Evolutionary conservation across 1,284 basidiomycete genomes (phyloP).

Genomic region (Ustilago tritici): DNA sequence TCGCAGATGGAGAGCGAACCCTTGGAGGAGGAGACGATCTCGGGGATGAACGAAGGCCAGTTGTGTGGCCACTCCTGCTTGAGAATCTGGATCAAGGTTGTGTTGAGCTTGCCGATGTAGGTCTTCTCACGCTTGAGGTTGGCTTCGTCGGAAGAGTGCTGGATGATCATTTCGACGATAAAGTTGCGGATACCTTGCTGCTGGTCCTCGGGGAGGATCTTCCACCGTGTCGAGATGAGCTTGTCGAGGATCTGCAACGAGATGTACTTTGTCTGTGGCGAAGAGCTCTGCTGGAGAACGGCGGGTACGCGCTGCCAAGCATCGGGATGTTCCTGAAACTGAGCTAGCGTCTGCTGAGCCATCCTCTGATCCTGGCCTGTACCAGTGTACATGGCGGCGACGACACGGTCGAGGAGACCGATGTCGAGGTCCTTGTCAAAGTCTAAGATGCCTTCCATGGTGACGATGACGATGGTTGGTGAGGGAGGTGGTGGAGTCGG

Average conservation of each 20-base stretch:
- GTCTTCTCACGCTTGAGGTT: slow-evolving; percentile 91
- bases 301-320: slow-evolving; percentile 97
- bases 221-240: slow-evolving; percentile 94
- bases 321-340: slow-evolving; percentile 97
- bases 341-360: slow-evolving; percentile 71
- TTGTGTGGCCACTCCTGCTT: slow-evolving; percentile 99
- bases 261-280: slow-evolving; percentile 83
- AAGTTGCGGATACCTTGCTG: slow-evolving; percentile 88
- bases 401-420: slow-evolving; percentile 67
- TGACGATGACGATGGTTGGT: slow-evolving; percentile 1
- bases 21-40: slow-evolving; percentile 96
- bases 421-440: slow-evolving; percentile 68
- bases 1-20: slow-evolving; percentile 96
- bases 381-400: slow-evolving; percentile 66
- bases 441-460: slow-evolving; percentile 65
- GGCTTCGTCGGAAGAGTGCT: slow-evolving; percentile 82
- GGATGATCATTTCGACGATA: slow-evolving; percentile 91
- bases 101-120: slow-evolving; percentile 95
- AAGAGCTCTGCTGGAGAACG: slow-evolving; percentile 86
- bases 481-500: background rate
- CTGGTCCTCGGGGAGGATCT: slow-evolving; percentile 92
- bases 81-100: slow-evolving; percentile 95
- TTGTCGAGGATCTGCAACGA: slow-evolving; percentile 71
- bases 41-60: slow-evolving; percentile 98
- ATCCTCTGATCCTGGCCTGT: slow-evolving; percentile 62